Evolutionary conservation across 768 basidiomycete genomes (phyloP), one percentile per base, ranked within the genome.

Genomic region (Kwoniella dejecticola): DNA sequence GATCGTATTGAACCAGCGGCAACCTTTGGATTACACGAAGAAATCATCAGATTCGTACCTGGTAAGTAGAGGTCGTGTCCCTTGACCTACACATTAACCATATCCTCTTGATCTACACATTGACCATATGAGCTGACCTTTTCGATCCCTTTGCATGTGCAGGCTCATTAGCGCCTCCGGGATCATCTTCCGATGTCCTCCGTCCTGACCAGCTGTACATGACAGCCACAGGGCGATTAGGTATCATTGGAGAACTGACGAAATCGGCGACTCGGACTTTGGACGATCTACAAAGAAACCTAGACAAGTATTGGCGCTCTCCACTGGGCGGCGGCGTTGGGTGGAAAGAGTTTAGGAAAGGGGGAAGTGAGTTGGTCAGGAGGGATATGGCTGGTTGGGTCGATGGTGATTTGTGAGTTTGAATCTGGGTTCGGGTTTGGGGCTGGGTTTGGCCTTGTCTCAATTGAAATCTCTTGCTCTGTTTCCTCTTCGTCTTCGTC

Each of bases 341-440:
- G 11, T 75, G 72, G 74, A 69, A 55, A 45, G 48, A 50, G 2
- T 72, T 61, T 60, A 52, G 71, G 52, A 31, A 53, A 33, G 67
- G 64, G 10, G 66, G 71, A 5, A 67, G 49, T 21, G 63, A 73
- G 52, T 46, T 73, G n/a, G 55, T 65, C 54, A 60, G 65, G 58
- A 52, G 62, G 10, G 69, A 71, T 3, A 75, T 70, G 5, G 69
- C 68, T 1, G 77, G 77, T 1, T 78, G 77, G 57, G 66, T 78
- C 38, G 77, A 78, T 60, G 77, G 77, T 13, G 75, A 77, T 50
- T 78, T 74, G 76, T 77, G 48, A 71, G 76, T 68, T 27, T 49
- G 26, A 17, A 49, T 8, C 2, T 4, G 8, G 59, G 15, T 29
- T 27, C 12, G 21, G 13, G 1, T 1, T 13, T n/a, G 48, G 7